Evolutionary conservation across 345 rosid genomes (phyloP).

Genomic region (Boechera retrofracta): DNA sequence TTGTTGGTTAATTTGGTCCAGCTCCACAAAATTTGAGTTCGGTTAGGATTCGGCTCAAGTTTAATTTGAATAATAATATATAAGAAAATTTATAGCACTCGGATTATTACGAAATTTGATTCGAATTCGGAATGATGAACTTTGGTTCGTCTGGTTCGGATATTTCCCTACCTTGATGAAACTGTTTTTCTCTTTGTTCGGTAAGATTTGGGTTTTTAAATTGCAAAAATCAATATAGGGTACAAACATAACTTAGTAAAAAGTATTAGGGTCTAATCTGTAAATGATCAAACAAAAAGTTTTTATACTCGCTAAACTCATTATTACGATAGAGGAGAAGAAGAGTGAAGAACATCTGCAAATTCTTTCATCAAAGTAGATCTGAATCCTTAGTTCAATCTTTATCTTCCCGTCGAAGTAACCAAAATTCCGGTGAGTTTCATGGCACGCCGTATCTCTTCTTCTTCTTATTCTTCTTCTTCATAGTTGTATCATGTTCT

Average conservation of each 20-base stretch:
- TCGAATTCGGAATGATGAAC: too few species aligned
- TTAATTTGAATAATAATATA: too few species aligned
- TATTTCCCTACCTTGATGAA: background rate
- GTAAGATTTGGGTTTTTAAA: background rate
- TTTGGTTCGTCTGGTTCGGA: too few species aligned
- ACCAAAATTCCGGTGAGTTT: slow-evolving; percentile 31
- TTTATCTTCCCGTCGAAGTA: background rate
- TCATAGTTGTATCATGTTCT: background rate
- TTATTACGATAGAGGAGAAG: slow-evolving; percentile 24
- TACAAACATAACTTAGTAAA: background rate
- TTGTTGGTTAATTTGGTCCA: too few species aligned
- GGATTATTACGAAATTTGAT: too few species aligned
- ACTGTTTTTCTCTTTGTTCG: background rate
- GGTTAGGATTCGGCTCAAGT: too few species aligned
- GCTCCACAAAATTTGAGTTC: too few species aligned
- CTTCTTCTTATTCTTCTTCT: background rate
- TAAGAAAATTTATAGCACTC: too few species aligned
- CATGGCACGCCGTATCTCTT: background rate
- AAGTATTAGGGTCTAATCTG: background rate
- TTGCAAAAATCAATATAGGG: background rate
- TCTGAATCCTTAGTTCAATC: slow-evolving; percentile 22
- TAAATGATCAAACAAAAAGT: background rate
- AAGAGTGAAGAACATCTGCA: slow-evolving; percentile 12
- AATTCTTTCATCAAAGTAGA: slow-evolving; percentile 24
- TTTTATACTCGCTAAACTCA: slow-evolving; percentile 20